Conservation (phyloP, 371 early-diverging fungal genomes). For the Mucor plumbeus region DNA sequence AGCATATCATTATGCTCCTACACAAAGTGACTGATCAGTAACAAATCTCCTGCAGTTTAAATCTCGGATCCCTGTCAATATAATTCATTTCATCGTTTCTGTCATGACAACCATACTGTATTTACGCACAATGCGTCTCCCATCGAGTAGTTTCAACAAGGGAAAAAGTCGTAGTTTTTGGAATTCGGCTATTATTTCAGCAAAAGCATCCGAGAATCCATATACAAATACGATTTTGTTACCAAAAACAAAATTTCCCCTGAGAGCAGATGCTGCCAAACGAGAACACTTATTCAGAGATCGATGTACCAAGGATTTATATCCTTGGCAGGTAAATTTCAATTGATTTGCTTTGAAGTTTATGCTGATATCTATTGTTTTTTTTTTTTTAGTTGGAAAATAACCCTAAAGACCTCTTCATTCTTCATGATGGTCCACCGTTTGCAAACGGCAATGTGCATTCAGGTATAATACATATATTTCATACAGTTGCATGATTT, state of each 20-base stretch:
- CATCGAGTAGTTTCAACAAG: not conserved
- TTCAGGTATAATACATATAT: conserved; percentile 55
- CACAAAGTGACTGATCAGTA: conserved; percentile 3
- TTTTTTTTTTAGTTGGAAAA: conserved; percentile 48
- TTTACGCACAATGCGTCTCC: conserved; percentile 11
- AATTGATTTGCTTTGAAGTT: not conserved
- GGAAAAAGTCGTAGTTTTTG: conserved; percentile 5
- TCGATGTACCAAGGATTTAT: conserved; percentile 73
- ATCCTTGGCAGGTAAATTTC: conserved; percentile 72
- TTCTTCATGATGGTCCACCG: conserved; percentile 97
- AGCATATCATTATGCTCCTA: not conserved
- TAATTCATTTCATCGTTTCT: not conserved
- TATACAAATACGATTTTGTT: conserved; percentile 71
- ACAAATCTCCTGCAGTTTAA: not conserved
- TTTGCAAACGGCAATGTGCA: conserved; percentile 96
- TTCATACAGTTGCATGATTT: not conserved
- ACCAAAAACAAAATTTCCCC: conserved; percentile 76
- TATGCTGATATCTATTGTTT: not conserved
- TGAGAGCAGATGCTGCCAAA: conserved; percentile 71
- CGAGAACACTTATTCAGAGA: conserved; percentile 67
- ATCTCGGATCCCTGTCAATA: conserved; percentile 12
- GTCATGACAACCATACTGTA: conserved; percentile 2
- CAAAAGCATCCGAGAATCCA: conserved; percentile 38
- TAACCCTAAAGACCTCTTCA: conserved; percentile 69
- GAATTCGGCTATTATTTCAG: conserved; percentile 1